Conservation (phyloP, 257 asterid species). For the Solanum dulcamara region DNA sequence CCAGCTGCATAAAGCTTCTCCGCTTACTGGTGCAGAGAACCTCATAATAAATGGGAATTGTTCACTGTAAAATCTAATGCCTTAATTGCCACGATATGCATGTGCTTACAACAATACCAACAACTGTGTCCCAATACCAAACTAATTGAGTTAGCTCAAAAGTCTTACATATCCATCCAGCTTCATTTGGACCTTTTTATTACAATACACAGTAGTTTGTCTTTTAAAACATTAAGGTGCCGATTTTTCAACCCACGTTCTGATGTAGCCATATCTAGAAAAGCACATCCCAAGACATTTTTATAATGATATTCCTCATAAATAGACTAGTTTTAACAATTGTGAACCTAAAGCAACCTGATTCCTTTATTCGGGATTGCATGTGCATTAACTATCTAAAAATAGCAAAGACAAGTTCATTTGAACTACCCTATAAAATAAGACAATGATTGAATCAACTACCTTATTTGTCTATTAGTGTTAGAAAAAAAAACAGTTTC, state of each 20-base stretch:
- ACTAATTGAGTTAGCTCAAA: not conserved
- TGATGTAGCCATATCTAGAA: not conserved
- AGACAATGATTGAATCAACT: not conserved
- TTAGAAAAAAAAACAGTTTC: not conserved
- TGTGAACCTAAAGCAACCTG: not conserved
- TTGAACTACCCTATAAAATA: not conserved
- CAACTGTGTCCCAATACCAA: not conserved
- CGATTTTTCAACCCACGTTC: not conserved
- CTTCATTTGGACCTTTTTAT: not conserved
- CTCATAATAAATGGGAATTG: not conserved
- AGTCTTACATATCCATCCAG: not conserved
- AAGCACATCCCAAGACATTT: not conserved
- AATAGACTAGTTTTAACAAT: not conserved
- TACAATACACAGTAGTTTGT: not conserved
- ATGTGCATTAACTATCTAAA: not conserved
- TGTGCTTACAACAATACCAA: not conserved
- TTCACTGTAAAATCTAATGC: not conserved
- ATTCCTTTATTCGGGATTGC: not conserved
- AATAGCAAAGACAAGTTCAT: not conserved
- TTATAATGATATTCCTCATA: not conserved
- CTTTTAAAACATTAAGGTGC: not conserved
- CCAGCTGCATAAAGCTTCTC: not conserved
- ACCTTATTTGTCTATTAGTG: not conserved
- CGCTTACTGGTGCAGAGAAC: not conserved
- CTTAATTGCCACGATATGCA: not conserved